phyloP scores from a whole-genome alignment of 768 basidiomycete species.

The Megacollybia marginata region DNA sequence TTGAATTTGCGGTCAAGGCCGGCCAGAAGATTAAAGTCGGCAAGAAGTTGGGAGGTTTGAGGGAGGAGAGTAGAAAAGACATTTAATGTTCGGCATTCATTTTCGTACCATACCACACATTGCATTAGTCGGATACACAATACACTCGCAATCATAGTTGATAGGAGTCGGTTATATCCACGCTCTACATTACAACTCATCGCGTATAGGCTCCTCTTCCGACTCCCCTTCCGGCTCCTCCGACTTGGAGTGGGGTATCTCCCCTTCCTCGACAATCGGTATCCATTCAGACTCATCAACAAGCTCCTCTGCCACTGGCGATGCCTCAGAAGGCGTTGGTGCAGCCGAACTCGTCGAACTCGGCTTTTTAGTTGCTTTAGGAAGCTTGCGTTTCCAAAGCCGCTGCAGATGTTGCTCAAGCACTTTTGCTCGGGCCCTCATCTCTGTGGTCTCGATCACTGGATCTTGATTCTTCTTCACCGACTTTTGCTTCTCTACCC shows the following conservation, averaged over 20 bases:
- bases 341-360: conserved; percentile 21
- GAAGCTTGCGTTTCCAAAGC: conserved; percentile 60
- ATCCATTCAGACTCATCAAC: too few species aligned
- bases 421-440: conserved; percentile 75
- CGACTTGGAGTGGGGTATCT: too few species aligned
- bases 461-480: conserved; percentile 75
- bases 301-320: not conserved
- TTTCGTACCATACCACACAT: too few species aligned
- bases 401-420: conserved; percentile 71
- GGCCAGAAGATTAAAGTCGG: conserved; percentile 89
- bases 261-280: too few species aligned
- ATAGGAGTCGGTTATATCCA: too few species aligned
- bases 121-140: too few species aligned
- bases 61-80: too few species aligned
- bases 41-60: conserved; percentile 60
- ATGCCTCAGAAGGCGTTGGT: not conserved
- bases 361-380: conserved; percentile 53
- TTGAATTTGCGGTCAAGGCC: conserved; percentile 67
- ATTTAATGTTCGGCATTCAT: too few species aligned
- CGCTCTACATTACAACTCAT: too few species aligned
- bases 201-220: too few species aligned
- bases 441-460: conserved; percentile 77
- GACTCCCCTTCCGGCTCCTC: too few species aligned
- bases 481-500: conserved; percentile 76
- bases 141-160: too few species aligned